Conservation (phyloP, 2,329 filamentous ascomycete genomes). For the Rhinocladiella similis region DNA sequence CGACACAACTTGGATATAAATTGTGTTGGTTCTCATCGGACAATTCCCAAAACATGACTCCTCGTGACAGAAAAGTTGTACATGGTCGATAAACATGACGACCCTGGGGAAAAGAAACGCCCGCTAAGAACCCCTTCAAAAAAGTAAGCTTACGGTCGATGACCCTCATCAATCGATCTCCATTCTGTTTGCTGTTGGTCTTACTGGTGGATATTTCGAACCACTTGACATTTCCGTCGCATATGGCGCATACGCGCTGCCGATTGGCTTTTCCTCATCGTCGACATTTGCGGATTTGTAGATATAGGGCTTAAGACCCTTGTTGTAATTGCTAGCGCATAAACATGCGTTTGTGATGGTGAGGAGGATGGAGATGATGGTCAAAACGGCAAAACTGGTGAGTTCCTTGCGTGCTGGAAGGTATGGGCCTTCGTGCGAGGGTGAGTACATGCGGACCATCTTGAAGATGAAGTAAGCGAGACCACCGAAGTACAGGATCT, state of each 20-base stretch:
- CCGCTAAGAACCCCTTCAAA: conserved; percentile 1
- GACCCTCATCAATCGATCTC: conserved; percentile 20
- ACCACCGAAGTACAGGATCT: conserved; percentile 80
- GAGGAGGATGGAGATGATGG: conserved; percentile 80
- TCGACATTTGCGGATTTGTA: conserved; percentile 17
- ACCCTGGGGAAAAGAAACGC: conserved; percentile 3
- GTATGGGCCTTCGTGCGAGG: conserved; percentile 62
- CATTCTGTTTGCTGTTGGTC: conserved; percentile 21
- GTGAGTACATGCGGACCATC: conserved; percentile 89
- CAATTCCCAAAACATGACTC: conserved; percentile 4
- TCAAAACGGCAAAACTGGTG: conserved; percentile 91
- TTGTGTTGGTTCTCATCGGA: not conserved
- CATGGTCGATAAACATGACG: not conserved
- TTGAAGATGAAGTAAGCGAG: conserved; percentile 98
- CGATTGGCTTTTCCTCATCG: conserved; percentile 27
- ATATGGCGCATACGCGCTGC: conserved; percentile 24
- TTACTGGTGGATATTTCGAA: conserved; percentile 8
- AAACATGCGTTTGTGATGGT: conserved; percentile 85
- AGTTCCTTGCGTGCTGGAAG: conserved; percentile 77
- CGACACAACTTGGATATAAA: not conserved
- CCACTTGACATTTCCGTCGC: conserved; percentile 22
- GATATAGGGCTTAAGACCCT: conserved; percentile 85
- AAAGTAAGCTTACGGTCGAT: not conserved
- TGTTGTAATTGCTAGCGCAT: conserved; percentile 88
- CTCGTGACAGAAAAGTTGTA: conserved; percentile 12